phyloP scores from a whole-genome alignment of 2,329 filamentous ascomycete species.

The Penicillium thymicola region DNA sequence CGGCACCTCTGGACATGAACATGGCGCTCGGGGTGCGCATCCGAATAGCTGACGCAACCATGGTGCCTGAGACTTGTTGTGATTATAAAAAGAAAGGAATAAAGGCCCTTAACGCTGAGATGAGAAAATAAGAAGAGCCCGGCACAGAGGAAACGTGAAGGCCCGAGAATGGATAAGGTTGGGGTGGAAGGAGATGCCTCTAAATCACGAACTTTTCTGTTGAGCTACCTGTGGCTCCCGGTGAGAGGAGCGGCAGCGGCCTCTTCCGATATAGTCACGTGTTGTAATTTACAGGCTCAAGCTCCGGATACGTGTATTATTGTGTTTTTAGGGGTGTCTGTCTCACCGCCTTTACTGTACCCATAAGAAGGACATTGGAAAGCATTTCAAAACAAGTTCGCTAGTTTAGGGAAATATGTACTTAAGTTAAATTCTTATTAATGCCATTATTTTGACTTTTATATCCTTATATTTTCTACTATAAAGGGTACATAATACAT shows the following conservation, averaged over 20 bases:
- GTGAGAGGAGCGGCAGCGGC: slow-evolving; percentile 31
- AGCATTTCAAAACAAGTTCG: neutral
- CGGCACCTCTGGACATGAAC: slow-evolving; percentile 41
- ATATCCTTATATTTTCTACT: rapidly evolving
- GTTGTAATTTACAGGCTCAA: neutral
- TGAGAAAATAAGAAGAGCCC: slow-evolving; percentile 19
- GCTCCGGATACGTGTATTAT: neutral
- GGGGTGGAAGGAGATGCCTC: slow-evolving; percentile 27
- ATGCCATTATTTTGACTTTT: rapidly evolving
- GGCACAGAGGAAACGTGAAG: slow-evolving; percentile 19
- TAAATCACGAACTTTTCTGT: slow-evolving; percentile 41
- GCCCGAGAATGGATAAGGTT: slow-evolving; percentile 29
- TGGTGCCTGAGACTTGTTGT: slow-evolving; percentile 41
- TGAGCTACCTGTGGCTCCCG: slow-evolving; percentile 35
- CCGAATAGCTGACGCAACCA: slow-evolving; percentile 53
- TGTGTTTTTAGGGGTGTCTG: neutral
- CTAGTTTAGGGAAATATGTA: neutral
- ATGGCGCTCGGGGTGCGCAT: slow-evolving; percentile 46
- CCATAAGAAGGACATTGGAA: neutral
- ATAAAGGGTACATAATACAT: neutral
- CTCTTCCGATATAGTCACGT: slow-evolving; percentile 30
- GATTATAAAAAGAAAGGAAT: slow-evolving; percentile 20
- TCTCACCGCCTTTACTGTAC: neutral
- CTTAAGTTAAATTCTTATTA: rapidly evolving
- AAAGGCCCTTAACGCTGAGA: slow-evolving; percentile 23